phyloP scores from a whole-genome alignment of 352 stramenopile genomes.

The Pythium biforme region DNA sequence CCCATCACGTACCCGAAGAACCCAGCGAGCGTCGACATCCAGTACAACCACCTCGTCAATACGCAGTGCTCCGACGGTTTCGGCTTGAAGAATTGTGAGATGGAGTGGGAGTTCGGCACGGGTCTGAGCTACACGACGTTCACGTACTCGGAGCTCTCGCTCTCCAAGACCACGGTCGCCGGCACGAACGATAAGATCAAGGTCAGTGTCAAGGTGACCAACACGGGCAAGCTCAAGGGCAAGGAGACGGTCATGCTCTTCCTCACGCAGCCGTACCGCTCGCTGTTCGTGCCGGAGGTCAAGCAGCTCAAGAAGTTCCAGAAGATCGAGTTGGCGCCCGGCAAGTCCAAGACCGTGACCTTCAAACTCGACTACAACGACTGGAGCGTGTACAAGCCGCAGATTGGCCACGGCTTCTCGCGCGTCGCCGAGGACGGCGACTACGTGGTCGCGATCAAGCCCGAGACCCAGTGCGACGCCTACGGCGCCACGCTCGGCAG shows the following conservation, averaged over 20 bases:
- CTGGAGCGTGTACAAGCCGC: constrained; percentile 55
- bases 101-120: constrained; percentile 63
- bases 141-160: constrained; percentile 35
- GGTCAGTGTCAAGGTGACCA: constrained; percentile 26
- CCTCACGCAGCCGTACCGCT: constrained; percentile 25
- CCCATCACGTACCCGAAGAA: constrained; percentile 83
- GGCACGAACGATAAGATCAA: constrained; percentile 21
- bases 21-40: constrained; percentile 55
- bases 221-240: constrained; percentile 33
- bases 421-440: constrained; percentile 39
- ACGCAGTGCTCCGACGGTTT: constrained; percentile 21
- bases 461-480: constrained; percentile 44
- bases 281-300: constrained; percentile 48
- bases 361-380: constrained; percentile 46
- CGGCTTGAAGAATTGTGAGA: constrained; percentile 11
- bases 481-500: constrained; percentile 17
- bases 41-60: constrained; percentile 72
- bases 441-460: constrained; percentile 62
- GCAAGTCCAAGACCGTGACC: constrained; percentile 32
- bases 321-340: constrained; percentile 48
- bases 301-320: constrained; percentile 76
- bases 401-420: constrained; percentile 44
- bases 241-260: constrained; percentile 51
- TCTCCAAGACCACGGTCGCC: constrained; percentile 34
- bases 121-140: constrained; percentile 65